Conservation (phyloP, 108 stramenopile species). For the Conticribra weissflogii region DNA sequence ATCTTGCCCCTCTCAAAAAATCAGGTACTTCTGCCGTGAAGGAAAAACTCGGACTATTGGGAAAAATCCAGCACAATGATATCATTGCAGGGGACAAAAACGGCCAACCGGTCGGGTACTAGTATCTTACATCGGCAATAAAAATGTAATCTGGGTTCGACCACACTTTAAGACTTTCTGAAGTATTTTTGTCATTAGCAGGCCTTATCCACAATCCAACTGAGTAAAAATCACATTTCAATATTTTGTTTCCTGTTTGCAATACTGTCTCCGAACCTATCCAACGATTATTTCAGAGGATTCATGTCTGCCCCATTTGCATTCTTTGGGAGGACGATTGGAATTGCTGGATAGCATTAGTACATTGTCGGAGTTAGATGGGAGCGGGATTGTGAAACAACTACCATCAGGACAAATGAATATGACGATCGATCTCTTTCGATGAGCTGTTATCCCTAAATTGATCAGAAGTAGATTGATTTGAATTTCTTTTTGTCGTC, state of each 20-base stretch:
- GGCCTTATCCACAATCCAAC: background rate
- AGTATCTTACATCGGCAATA: too few relatives aligned
- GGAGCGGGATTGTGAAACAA: too few relatives aligned
- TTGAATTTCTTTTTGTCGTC: background rate
- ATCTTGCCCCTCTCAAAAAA: background rate
- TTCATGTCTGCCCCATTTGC: conserved; percentile 53
- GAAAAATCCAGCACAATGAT: background rate
- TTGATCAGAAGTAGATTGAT: background rate
- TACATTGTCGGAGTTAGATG: too few relatives aligned
- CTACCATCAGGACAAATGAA: too few relatives aligned
- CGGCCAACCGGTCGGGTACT: too few relatives aligned
- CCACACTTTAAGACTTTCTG: too few relatives aligned
- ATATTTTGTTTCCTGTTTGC: conserved; percentile 26
- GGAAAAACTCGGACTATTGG: background rate
- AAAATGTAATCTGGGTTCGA: too few relatives aligned
- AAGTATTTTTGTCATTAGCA: too few relatives aligned
- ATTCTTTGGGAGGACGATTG: conserved; percentile 33
- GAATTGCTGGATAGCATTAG: conserved; percentile 8
- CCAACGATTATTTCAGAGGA: conserved; percentile 37
- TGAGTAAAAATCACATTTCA: background rate
- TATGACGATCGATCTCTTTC: too few relatives aligned
- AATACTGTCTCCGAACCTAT: conserved; percentile 33
- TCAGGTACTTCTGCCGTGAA: background rate
- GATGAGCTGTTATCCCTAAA: background rate
- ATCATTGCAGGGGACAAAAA: background rate